These are phyloP conservation scores for Bruguiera sexangula DNA, from an alignment of 345 rosid genomes.

Conservation along the genomic window DNA sequence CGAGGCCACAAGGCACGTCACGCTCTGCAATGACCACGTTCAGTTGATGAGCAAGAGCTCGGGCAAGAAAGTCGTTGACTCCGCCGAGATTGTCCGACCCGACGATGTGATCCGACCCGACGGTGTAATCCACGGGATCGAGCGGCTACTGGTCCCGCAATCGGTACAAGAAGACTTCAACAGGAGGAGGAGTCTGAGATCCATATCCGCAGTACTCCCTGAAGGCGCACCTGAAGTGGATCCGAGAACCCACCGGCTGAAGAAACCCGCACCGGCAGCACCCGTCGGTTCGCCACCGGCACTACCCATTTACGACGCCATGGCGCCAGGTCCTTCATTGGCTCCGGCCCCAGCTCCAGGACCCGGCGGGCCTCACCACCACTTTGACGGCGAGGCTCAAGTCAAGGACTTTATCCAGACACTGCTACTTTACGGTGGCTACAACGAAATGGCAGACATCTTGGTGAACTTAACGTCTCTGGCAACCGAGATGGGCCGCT, in stretches of 20 bases:
- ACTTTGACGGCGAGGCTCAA: slow-evolving; percentile 86
- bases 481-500: slow-evolving; percentile 92
- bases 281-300: slow-evolving; percentile 77
- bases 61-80: slow-evolving; percentile 40
- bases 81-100: slow-evolving; percentile 46
- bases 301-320: slow-evolving; percentile 73
- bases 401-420: slow-evolving; percentile 95
- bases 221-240: slow-evolving; percentile 77
- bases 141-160: slow-evolving; percentile 57
- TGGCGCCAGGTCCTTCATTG: slow-evolving; percentile 94
- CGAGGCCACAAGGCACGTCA: slow-evolving; percentile 35
- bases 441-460: slow-evolving; percentile 98
- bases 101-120: slow-evolving; percentile 65
- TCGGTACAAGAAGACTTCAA: slow-evolving; percentile 73
- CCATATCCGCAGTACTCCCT: slow-evolving; percentile 65
- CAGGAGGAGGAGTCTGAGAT: slow-evolving; percentile 53
- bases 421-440: slow-evolving; percentile 85
- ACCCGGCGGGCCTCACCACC: slow-evolving; percentile 80
- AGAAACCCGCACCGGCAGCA: slow-evolving; percentile 52
- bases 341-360: slow-evolving; percentile 99
- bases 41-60: slow-evolving; percentile 38
- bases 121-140: slow-evolving; percentile 74
- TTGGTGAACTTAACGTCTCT: slow-evolving; percentile 86
- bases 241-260: slow-evolving; percentile 65
- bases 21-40: slow-evolving; percentile 52